Conservation (phyloP, 2,329 filamentous ascomycete species). For the Massarina eburnea region DNA sequence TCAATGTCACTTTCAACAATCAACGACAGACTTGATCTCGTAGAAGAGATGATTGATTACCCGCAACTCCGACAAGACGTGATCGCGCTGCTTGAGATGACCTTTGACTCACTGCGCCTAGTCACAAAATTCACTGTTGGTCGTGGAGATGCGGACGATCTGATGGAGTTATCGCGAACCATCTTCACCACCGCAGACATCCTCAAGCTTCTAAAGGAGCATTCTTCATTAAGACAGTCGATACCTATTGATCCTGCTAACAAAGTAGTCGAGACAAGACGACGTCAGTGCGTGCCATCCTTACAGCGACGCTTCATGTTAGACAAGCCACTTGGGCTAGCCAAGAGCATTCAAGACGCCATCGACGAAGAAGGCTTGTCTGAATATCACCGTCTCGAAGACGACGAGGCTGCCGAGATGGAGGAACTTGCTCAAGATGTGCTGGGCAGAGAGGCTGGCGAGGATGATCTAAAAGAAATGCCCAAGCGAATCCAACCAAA, state of each 20-base stretch:
- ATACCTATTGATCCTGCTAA: slow-evolving; percentile 10
- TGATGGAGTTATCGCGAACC: slow-evolving; percentile 80
- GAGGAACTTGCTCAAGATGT: slow-evolving; percentile 74
- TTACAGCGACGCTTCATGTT: slow-evolving; percentile 65
- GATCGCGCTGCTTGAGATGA: slow-evolving; percentile 67
- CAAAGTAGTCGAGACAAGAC: slow-evolving; percentile 12
- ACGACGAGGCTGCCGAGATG: slow-evolving; percentile 70
- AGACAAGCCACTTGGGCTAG: slow-evolving; percentile 66
- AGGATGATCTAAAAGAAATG: slow-evolving; percentile 52
- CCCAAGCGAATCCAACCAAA: slow-evolving; percentile 42
- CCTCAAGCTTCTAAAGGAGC: slow-evolving; percentile 38
- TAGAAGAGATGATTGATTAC: slow-evolving; percentile 70
- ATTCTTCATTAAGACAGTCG: slow-evolving; percentile 21
- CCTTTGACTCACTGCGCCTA: slow-evolving; percentile 83
- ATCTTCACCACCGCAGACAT: slow-evolving; percentile 74
- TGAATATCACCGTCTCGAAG: slow-evolving; percentile 75
- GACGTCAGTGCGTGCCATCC: slow-evolving; percentile 35
- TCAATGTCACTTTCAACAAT: slow-evolving; percentile 85
- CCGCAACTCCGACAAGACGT: slow-evolving; percentile 70
- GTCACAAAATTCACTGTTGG: slow-evolving; percentile 94
- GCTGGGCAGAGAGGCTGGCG: slow-evolving; percentile 64
- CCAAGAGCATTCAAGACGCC: slow-evolving; percentile 69
- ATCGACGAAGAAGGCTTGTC: slow-evolving; percentile 93
- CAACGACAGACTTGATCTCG: slow-evolving; percentile 76
- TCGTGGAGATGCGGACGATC: slow-evolving; percentile 86